phyloP scores from a whole-genome alignment of 108 stramenopile species.

The Cyclotella sp. region DNA sequence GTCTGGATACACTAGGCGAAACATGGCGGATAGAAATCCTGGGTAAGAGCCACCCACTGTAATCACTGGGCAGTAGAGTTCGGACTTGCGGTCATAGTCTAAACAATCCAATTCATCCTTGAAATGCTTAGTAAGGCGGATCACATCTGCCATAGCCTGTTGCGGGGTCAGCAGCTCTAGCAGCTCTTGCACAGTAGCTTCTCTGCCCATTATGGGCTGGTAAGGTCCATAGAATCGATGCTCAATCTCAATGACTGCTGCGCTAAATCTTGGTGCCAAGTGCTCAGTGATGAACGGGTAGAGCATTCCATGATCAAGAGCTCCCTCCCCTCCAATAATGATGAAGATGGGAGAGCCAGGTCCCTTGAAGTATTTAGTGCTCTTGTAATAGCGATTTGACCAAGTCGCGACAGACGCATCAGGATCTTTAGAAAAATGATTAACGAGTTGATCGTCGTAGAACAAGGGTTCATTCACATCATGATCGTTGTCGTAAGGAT shows the following conservation, averaged over 20 bases:
- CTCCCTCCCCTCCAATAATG: conserved; percentile 81
- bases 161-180: conserved; percentile 59
- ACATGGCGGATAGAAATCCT: conserved; percentile 75
- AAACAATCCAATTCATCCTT: conserved; percentile 55
- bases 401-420: conserved; percentile 33
- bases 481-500: conserved; percentile 8
- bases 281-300: conserved; percentile 75
- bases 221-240: conserved; percentile 89
- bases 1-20: conserved; percentile 69
- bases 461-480: conserved; percentile 43
- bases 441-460: conserved; percentile 61
- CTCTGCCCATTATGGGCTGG: conserved; percentile 52
- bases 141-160: conserved; percentile 65
- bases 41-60: conserved; percentile 82
- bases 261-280: conserved; percentile 70
- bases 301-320: conserved; percentile 61
- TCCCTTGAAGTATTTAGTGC: conserved; percentile 57
- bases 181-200: conserved; percentile 37
- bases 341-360: conserved; percentile 80
- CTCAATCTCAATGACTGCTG: conserved; percentile 75
- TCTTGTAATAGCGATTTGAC: conserved; percentile 74
- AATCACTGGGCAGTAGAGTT: conserved; percentile 78
- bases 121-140: conserved; percentile 34
- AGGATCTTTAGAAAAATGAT: conserved; percentile 57
- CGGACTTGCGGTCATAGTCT: conserved; percentile 37